phyloP scores from a whole-genome alignment of 129 eudicot species.

The Artemisia argyi region DNA sequence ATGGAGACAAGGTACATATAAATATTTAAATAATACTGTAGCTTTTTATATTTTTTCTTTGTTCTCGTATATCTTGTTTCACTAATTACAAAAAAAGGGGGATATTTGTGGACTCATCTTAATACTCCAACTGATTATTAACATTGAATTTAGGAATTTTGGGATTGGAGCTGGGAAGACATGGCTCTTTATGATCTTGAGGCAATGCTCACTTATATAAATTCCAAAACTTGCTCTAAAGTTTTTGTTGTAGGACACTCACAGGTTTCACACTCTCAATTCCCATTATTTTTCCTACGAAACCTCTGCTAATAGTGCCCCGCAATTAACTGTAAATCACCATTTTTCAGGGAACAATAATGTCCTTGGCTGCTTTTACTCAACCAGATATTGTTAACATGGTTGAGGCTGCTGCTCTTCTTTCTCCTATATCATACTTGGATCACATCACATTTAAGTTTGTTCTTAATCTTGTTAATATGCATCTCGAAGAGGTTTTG shows the following conservation, averaged over 20 bases:
- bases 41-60: not conserved
- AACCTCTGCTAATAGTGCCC: not conserved
- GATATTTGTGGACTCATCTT: not conserved
- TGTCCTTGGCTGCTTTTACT: constrained; percentile 93
- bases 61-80: constrained; percentile 7
- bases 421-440: constrained; percentile 92
- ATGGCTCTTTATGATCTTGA: constrained; percentile 86
- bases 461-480: constrained; percentile 64
- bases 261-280: constrained; percentile 51
- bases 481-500: constrained; percentile 79
- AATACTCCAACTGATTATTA: not conserved
- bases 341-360: constrained; percentile 78
- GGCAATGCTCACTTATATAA: constrained; percentile 68
- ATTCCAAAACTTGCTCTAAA: constrained; percentile 53
- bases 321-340: constrained; percentile 3
- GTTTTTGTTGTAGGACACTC: constrained; percentile 92
- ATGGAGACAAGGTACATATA: constrained; percentile 60
- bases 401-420: constrained; percentile 95
- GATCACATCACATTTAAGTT: constrained; percentile 79
- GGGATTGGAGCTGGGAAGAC: constrained; percentile 99
- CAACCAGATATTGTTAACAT: constrained; percentile 68
- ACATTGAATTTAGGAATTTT: constrained; percentile 56
- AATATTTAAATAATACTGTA: not conserved
- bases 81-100: not conserved
- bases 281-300: not conserved